phyloP scores from a whole-genome alignment of 108 stramenopile species.

The Mayamaea pseudoterrestris region DNA sequence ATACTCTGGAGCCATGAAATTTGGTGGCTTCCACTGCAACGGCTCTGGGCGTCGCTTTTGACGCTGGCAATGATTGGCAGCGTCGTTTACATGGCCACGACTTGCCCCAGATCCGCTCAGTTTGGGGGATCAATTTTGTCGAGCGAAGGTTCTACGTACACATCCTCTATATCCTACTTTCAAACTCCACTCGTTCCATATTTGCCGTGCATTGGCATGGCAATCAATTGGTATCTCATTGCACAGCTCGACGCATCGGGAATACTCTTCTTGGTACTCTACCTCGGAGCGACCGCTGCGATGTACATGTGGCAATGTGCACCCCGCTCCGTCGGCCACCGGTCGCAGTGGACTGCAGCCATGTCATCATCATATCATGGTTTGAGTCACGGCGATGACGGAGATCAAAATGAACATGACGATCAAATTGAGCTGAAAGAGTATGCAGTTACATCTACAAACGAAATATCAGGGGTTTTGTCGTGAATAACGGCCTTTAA shows the following conservation, averaged over 20 bases:
- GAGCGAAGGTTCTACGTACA: not conserved
- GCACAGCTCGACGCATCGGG: conserved; percentile 53
- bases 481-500: too few species aligned
- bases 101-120: conserved; percentile 14
- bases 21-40: not conserved
- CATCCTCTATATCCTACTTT: conserved; percentile 22
- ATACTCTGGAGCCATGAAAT: conserved; percentile 18
- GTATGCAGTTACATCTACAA: too few species aligned
- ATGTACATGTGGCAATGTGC: too few species aligned
- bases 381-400: too few species aligned
- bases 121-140: conserved; percentile 11
- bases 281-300: conserved; percentile 28
- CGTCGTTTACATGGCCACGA: conserved; percentile 8
- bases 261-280: conserved; percentile 41
- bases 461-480: too few species aligned
- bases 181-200: conserved; percentile 60
- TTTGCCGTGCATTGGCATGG: conserved; percentile 61
- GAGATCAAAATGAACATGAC: too few species aligned
- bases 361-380: too few species aligned
- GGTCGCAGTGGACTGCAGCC: too few species aligned
- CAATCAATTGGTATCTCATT: conserved; percentile 78
- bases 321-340: too few species aligned
- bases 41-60: not conserved
- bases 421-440: too few species aligned
- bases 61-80: not conserved